phyloP scores from a whole-genome alignment of 345 rosid species.

The Lepidium sativum region DNA sequence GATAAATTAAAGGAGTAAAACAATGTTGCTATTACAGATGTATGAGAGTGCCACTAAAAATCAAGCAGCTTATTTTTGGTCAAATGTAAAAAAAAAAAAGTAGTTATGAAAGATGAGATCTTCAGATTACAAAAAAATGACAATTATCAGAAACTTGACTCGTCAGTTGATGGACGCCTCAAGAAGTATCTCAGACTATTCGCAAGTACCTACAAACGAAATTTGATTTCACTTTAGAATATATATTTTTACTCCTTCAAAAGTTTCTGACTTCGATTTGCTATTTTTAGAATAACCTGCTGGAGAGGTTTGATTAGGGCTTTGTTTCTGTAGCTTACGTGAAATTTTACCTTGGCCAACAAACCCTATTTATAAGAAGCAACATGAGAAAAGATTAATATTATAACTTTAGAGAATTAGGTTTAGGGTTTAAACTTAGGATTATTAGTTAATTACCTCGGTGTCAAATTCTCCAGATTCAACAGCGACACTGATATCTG shows the following conservation, averaged over 20 bases:
- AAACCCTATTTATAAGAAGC: conserved; percentile 42
- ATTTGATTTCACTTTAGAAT: neutral
- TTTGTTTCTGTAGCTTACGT: conserved; percentile 78
- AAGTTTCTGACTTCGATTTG: neutral
- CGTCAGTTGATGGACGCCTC: conserved; percentile 75
- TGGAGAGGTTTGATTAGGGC: conserved; percentile 88
- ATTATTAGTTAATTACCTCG: conserved; percentile 41
- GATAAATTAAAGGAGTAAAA: neutral
- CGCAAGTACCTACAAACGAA: conserved; percentile 48
- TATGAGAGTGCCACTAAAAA: conserved; percentile 4
- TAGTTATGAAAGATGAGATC: neutral
- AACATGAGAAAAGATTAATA: neutral
- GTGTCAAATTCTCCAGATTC: conserved; percentile 98
- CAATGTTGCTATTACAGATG: conserved; percentile 21
- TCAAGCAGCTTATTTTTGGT: conserved; percentile 19
- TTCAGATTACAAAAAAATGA: neutral
- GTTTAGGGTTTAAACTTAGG: neutral
- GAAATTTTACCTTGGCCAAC: conserved; percentile 94
- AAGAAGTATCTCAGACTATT: conserved; percentile 72
- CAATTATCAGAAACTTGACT: conserved; percentile 50
- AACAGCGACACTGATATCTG: conserved; percentile 71
- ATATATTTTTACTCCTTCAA: neutral
- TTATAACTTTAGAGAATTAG: neutral
- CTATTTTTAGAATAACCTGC: too few species aligned
- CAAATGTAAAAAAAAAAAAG: conserved; percentile 2